Evolutionary conservation across 148 eudicot species (phyloP).

Genomic region (Oxyria digyna): DNA sequence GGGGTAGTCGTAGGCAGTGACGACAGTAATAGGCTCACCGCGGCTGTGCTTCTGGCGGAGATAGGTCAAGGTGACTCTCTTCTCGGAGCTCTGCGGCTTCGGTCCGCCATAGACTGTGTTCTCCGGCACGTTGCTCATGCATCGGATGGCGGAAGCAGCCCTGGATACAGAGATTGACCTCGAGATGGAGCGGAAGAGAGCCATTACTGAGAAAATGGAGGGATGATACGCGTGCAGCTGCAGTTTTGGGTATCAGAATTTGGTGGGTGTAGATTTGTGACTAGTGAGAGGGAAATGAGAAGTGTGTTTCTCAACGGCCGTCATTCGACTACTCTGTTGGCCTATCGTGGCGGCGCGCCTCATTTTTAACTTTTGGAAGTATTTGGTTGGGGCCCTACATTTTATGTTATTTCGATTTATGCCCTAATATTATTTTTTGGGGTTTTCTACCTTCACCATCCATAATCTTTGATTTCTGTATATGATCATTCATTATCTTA

Average conservation of each 20-base stretch:
- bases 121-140: conserved; percentile 78
- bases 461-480: too few species aligned
- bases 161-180: not conserved
- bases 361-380: too few species aligned
- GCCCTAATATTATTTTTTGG: too few species aligned
- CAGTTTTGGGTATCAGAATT: too few species aligned
- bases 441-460: too few species aligned
- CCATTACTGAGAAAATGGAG: not conserved
- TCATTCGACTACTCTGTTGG: not conserved
- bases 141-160: not conserved
- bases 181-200: not conserved
- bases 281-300: not conserved
- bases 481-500: too few species aligned
- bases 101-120: conserved; percentile 96
- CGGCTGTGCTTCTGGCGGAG: conserved; percentile 51
- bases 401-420: too few species aligned
- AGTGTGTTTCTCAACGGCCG: not conserved
- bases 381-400: too few species aligned
- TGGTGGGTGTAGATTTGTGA: not conserved
- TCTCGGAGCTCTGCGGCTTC: conserved; percentile 48
- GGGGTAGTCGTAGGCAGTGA: conserved; percentile 90
- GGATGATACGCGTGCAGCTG: too few species aligned
- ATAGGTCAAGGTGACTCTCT: conserved; percentile 53
- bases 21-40: conserved; percentile 64
- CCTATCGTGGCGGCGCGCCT: not conserved